phyloP scores from a whole-genome alignment of 2,329 filamentous ascomycete species.

The Colletotrichum viniferum region DNA sequence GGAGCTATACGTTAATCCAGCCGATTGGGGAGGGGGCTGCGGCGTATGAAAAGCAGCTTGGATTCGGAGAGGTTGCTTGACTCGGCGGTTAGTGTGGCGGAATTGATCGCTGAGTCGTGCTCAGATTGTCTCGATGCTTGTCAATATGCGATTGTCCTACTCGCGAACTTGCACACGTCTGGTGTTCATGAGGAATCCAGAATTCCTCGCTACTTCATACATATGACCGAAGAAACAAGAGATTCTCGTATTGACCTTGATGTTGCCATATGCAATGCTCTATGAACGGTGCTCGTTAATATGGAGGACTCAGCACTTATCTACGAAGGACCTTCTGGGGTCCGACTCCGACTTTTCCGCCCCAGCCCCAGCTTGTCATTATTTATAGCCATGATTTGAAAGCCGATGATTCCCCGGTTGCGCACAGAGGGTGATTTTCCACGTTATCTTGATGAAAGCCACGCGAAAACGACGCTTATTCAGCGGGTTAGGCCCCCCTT shows the following conservation, averaged over 20 bases:
- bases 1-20: conserved; percentile 28
- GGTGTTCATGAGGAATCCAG: background rate
- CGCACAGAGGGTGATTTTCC: background rate
- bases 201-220: background rate
- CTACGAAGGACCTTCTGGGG: background rate
- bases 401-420: background rate
- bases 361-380: background rate
- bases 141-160: background rate
- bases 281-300: background rate
- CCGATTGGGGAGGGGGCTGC: conserved; percentile 21
- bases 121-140: background rate
- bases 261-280: background rate
- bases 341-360: background rate
- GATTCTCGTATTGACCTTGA: background rate
- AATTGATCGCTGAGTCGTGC: background rate
- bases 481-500: background rate
- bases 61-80: background rate
- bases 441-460: background rate
- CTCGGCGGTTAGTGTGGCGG: background rate
- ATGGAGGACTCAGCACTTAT: background rate
- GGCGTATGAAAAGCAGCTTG: background rate
- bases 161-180: background rate
- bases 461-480: background rate
- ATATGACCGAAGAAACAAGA: background rate
- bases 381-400: background rate